Evolutionary conservation across 1,284 basidiomycete genomes (phyloP), one percentile per base, ranked within the genome.

Genomic region (Cryptococcus neoformans): DNA sequence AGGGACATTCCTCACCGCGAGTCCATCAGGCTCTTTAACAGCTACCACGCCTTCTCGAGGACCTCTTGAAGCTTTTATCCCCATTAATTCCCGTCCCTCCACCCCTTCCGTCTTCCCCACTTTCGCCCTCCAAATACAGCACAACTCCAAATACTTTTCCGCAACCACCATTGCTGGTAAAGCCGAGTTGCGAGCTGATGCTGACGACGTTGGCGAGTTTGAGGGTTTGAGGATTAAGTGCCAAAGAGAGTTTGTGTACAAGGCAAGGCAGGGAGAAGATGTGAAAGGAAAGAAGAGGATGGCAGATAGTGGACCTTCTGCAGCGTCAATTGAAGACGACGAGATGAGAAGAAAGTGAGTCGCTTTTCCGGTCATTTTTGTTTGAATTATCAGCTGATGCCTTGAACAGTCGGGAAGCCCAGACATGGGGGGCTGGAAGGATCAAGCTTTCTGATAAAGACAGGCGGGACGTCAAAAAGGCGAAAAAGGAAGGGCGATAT

Each of bases 161-260:
- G 64, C 68, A 6, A 58, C 65, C 0, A n/a, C 49, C 4, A 49
- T 62, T 0, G 49, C 56, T 12, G 54, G 52, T 7, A 70, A 83
- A 53, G 71, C 91, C 47, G 83, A 87, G 59, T 76, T 96, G 17
- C 81, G 62, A 10, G 53, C 53, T 6, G 56, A 57, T 35, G 58
- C 58, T 1, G 62, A 59, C 48, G 57, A 51, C 11, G 41, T 49
- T 16, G 58, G 46, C 3, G 58, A 54, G 38, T 37, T 49, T 28
- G 62, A 60, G 51, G 35, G 42, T 42, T 42, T 61, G 42, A 50
- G 49, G 38, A 55, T 94, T 55, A 92, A 92, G 78, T 87, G 95
- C 49, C 92, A 96, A 79, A 85, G 83, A 76, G 90, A 91, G 72
- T 94, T 89, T 78, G 88, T 93, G 78, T 83, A 85, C 68, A 92